Base-by-base conservation (phyloP, 495 filamentous ascomycete genomes). In the Penicillium arizonense region DNA sequence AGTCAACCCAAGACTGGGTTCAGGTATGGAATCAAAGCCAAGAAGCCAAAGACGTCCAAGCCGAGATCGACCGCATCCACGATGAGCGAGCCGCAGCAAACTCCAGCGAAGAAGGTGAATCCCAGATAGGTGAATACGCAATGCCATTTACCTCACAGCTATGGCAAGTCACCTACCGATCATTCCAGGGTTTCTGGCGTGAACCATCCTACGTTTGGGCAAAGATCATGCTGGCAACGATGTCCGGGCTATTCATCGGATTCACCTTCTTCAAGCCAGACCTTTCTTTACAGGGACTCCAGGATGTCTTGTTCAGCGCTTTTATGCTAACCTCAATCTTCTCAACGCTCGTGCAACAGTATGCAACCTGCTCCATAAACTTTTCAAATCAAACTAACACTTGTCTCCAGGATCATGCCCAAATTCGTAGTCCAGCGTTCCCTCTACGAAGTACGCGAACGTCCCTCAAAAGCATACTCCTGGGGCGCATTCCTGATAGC, bases 251-350 rank as follows among this genome's bases (percentile, higher is more conserved):
- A 11, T 94, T 96, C 72, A 90, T 92, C 63, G 90, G 89, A 11
- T 92, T 96, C 73, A 89, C 89, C 35, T 95, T 96, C 71, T 91
- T 82, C 78, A 82, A 85, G 33, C 79, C 88, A 0, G 73, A 82
- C 47, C 86, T 81, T 68, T 79, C 81, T 2, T 73, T 84, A 20
- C 87, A 93, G 63, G 91, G 89, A 38, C 81, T 95, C 20, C 89
- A 92, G 64, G 91, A 92, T 65, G 86, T 90, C 52, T 78, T 93
- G 65, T 95, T 94, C 64, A 78, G 84, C 62, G 85, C 93, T 60
- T 95, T 96, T 74, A 84, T 92, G 75, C 71, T 96, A 10, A 76
- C 88, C 43, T 89, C 83, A 6, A 81, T 96, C 44, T 88, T 92
- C 66, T 83, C 82, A 44, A 84, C 87, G 42, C 75, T 91, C 34